These are phyloP conservation scores for Cryptomeria japonica DNA, from an alignment of 75 land plant genomes.

Conservation along the genomic window DNA sequence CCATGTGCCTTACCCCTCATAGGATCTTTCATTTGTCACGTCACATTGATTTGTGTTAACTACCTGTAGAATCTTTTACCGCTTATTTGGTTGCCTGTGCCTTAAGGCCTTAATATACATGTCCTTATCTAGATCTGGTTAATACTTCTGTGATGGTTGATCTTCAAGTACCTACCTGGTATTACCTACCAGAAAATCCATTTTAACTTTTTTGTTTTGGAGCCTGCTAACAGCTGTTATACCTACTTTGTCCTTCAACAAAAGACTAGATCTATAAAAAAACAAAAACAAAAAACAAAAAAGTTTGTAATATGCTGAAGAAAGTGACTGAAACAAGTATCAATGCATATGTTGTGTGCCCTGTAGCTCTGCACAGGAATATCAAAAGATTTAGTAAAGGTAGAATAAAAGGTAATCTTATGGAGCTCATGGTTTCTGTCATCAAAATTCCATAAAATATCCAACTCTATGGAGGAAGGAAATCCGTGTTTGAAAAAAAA, in stretches of 20 bases:
- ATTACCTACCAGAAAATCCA: too few relatives aligned
- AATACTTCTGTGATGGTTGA: neutral
- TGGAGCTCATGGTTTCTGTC: neutral
- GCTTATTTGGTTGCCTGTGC: neutral
- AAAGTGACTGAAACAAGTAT: neutral
- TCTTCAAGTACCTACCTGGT: neutral
- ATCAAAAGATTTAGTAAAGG: neutral
- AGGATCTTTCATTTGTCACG: neutral
- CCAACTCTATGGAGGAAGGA: neutral
- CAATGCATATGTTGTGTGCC: neutral
- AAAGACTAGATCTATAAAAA: neutral
- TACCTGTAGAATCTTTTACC: neutral
- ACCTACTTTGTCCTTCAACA: neutral
- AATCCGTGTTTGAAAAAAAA: neutral
- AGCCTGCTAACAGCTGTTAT: too few relatives aligned
- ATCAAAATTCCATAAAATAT: too few relatives aligned
- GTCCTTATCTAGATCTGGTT: neutral
- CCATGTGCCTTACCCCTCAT: too few relatives aligned
- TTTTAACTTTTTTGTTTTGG: too few relatives aligned
- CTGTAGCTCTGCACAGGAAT: neutral
- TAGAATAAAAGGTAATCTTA: neutral
- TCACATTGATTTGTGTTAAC: neutral
- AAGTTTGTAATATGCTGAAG: neutral
- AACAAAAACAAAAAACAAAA: neutral
- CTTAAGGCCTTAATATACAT: neutral